Evolutionary conservation across 2,329 filamentous ascomycete genomes (phyloP).

Genomic region (Zopfia rhizophila): DNA sequence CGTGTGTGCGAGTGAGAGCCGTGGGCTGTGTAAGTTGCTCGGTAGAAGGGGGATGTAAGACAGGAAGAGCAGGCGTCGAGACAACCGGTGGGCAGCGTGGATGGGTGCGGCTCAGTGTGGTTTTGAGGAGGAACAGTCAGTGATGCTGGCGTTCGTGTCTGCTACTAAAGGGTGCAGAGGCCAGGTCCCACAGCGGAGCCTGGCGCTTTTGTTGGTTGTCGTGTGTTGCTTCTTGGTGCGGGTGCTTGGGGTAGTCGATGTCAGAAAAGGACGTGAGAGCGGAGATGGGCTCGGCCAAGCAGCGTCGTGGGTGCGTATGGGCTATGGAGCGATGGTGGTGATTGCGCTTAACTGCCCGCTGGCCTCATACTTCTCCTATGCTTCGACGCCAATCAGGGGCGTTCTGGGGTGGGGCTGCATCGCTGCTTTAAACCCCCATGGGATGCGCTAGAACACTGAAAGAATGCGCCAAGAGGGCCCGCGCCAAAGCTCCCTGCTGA

Average conservation of each 20-base stretch:
- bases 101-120: constrained; percentile 49
- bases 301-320: constrained; percentile 24
- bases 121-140: constrained; percentile 43
- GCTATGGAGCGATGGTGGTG: constrained; percentile 14
- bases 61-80: constrained; percentile 24
- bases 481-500: too few relatives aligned
- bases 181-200: constrained; percentile 30
- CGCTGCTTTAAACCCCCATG: too few relatives aligned
- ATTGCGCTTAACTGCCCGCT: too few relatives aligned
- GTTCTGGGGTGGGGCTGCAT: too few relatives aligned
- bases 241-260: neutral
- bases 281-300: constrained; percentile 20
- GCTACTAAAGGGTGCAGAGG: constrained; percentile 16
- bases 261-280: neutral
- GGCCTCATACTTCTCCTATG: too few relatives aligned
- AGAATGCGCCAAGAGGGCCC: too few relatives aligned
- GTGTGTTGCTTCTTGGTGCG: neutral
- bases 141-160: constrained; percentile 3
- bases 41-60: constrained; percentile 33
- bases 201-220: neutral
- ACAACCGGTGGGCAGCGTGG: constrained; percentile 19
- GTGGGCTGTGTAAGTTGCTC: too few relatives aligned
- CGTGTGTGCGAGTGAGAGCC: constrained; percentile 18
- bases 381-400: too few relatives aligned
- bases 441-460: too few relatives aligned